Percentiles rank a stretch among this genome's conserved stretches.
Evolutionary conservation across 2,329 filamentous ascomycete genomes (phyloP).

Genomic region (Escovopsis sp.): DNA sequence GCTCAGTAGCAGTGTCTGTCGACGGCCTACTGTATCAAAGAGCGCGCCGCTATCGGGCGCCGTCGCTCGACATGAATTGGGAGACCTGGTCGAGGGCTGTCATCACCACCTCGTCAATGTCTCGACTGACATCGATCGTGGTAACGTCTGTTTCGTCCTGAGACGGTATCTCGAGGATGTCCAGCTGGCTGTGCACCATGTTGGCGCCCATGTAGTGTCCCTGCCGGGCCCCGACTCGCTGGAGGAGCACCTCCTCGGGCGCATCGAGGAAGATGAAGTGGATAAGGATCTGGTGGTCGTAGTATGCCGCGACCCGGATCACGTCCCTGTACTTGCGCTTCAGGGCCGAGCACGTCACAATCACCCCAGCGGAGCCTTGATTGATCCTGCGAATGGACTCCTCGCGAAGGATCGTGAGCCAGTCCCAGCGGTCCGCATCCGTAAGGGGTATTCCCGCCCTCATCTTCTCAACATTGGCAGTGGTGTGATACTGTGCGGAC

Average conservation of each 20-base stretch:
- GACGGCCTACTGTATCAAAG: slow-evolving; percentile 1
- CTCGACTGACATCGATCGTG: slow-evolving; percentile 49
- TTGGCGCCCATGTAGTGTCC: slow-evolving; percentile 90
- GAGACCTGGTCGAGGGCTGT: slow-evolving; percentile 43
- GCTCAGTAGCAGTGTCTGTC: neutral
- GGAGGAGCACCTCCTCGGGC: slow-evolving; percentile 55
- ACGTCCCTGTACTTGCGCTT: slow-evolving; percentile 96
- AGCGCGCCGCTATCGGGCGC: slow-evolving; percentile 2
- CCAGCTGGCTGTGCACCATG: slow-evolving; percentile 91
- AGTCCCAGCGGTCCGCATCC: slow-evolving; percentile 94
- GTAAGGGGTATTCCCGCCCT: slow-evolving; percentile 65
- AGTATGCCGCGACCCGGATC: slow-evolving; percentile 66
- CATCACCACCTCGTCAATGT: slow-evolving; percentile 42
- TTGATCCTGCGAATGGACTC: slow-evolving; percentile 43
- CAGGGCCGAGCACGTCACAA: slow-evolving; percentile 88
- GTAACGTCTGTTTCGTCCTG: slow-evolving; percentile 57
- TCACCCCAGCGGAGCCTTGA: slow-evolving; percentile 54
- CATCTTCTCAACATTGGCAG: slow-evolving; percentile 85
- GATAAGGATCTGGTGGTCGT: slow-evolving; percentile 54
- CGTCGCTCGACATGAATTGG: slow-evolving; percentile 27
- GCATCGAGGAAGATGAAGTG: slow-evolving; percentile 90
- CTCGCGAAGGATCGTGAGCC: slow-evolving; percentile 67
- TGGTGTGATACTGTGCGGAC: slow-evolving; percentile 50
- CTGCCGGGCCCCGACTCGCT: slow-evolving; percentile 58
- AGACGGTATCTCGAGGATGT: slow-evolving; percentile 68